A percentile compares a stretch with the other conserved stretches of the same genome.
Conservation (phyloP, 176 grass and related monocot species). For the Thalia dealbata region DNA sequence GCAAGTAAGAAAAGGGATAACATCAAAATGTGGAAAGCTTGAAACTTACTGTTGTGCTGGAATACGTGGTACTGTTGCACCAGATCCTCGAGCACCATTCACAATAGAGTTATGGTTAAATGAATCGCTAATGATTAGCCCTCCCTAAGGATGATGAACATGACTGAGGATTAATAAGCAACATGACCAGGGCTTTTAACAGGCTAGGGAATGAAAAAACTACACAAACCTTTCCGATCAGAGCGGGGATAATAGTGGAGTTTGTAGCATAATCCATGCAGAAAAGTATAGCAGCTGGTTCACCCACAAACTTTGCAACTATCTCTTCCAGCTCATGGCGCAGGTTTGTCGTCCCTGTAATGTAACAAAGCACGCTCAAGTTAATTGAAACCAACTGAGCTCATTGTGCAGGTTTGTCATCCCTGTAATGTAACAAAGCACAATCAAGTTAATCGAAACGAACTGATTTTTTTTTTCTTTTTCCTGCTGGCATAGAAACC, state of each 20-base stretch:
- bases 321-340: constrained; percentile 70
- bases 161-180: not conserved
- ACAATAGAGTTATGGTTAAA: constrained; percentile 97
- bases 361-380: constrained; percentile 5
- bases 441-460: constrained; percentile 17
- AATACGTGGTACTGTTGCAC: constrained; percentile 72
- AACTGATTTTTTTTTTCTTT: too few species aligned
- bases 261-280: constrained; percentile 97
- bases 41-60: constrained; percentile 90
- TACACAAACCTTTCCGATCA: constrained; percentile 63
- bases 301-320: constrained; percentile 71
- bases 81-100: constrained; percentile 80
- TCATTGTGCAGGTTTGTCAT: constrained; percentile 74
- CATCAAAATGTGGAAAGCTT: not conserved
- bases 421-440: constrained; percentile 30
- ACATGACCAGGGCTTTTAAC: not conserved
- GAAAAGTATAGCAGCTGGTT: constrained; percentile 75
- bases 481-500: not conserved
- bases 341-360: constrained; percentile 68
- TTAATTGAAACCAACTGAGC: constrained; percentile 20
- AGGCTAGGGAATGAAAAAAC: constrained; percentile 1
- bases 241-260: constrained; percentile 68
- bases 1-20: constrained; percentile 1
- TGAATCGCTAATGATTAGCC: constrained; percentile 84
- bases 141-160: constrained; percentile 26